Evolutionary conservation across 1,139 yeast genomes (phyloP).

Genomic region (Kazachstania sp.): DNA sequence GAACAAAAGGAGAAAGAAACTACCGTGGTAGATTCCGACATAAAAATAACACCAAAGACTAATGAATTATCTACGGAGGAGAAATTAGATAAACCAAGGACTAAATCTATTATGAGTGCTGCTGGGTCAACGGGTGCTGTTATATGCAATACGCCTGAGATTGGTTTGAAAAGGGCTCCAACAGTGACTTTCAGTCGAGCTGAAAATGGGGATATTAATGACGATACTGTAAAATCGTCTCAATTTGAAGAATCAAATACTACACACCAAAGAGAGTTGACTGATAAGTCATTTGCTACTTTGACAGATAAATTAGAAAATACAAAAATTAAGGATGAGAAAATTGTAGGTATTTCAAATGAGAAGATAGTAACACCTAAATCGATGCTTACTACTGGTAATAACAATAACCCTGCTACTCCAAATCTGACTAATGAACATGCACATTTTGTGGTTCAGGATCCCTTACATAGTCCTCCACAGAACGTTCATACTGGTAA

Average conservation of each 20-base stretch:
- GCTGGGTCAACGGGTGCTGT: slow-evolving; percentile 31
- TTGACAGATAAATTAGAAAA: not conserved
- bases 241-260: not conserved
- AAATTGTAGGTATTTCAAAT: not conserved
- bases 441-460: slow-evolving; percentile 73
- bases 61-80: not conserved
- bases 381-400: not conserved
- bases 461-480: slow-evolving; percentile 41
- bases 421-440: slow-evolving; percentile 43
- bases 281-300: not conserved
- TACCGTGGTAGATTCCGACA: not conserved
- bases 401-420: not conserved
- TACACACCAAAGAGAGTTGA: not conserved
- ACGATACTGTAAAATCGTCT: not conserved
- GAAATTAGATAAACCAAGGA: slow-evolving; percentile 3
- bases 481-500: not conserved
- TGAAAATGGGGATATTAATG: slow-evolving; percentile 7
- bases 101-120: slow-evolving; percentile 30
- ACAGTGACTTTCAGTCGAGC: slow-evolving; percentile 30
- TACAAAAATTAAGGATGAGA: not conserved
- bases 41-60: not conserved
- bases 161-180: slow-evolving; percentile 29
- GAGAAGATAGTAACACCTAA: not conserved
- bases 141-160: slow-evolving; percentile 29
- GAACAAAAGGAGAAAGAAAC: no score